phyloP scores from a whole-genome alignment of 495 filamentous ascomycete species.

The Trichoderma virens region DNA sequence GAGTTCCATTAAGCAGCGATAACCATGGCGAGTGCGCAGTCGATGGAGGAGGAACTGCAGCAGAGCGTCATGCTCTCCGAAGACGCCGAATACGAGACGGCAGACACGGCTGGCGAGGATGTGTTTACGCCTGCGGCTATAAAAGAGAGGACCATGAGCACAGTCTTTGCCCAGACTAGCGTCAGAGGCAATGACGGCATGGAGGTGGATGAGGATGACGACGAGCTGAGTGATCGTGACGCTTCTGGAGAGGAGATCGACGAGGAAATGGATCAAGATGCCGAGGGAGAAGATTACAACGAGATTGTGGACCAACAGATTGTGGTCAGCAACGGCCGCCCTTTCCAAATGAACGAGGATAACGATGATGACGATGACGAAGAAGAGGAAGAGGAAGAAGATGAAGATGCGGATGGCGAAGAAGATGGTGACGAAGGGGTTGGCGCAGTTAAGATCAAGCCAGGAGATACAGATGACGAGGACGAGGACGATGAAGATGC shows the following conservation, averaged over 20 bases:
- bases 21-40: slow-evolving; percentile 39
- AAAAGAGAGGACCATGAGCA: too few species aligned
- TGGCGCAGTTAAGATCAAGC: slow-evolving; percentile 64
- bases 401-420: slow-evolving; percentile 41
- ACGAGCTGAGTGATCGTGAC: slow-evolving; percentile 38
- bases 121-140: background rate
- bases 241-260: slow-evolving; percentile 27
- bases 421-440: slow-evolving; percentile 57
- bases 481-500: slow-evolving; percentile 22
- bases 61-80: slow-evolving; percentile 39
- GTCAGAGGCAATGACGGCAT: slow-evolving; percentile 15
- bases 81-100: slow-evolving; percentile 27
- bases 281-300: slow-evolving; percentile 33
- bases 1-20: slow-evolving; percentile 1
- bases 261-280: slow-evolving; percentile 28
- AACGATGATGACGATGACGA: too few species aligned
- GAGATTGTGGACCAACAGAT: slow-evolving; percentile 11
- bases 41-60: slow-evolving; percentile 44
- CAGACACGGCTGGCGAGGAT: background rate
- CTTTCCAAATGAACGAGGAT: slow-evolving; percentile 3
- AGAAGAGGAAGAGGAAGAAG: slow-evolving; percentile 32
- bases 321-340: background rate
- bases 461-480: slow-evolving; percentile 44
- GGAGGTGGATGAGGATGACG: slow-evolving; percentile 17
- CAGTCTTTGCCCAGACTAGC: background rate